These are phyloP conservation scores for Neurospora pannonica DNA, from an alignment of 495 filamentous ascomycete genomes.

Conservation along the genomic window DNA sequence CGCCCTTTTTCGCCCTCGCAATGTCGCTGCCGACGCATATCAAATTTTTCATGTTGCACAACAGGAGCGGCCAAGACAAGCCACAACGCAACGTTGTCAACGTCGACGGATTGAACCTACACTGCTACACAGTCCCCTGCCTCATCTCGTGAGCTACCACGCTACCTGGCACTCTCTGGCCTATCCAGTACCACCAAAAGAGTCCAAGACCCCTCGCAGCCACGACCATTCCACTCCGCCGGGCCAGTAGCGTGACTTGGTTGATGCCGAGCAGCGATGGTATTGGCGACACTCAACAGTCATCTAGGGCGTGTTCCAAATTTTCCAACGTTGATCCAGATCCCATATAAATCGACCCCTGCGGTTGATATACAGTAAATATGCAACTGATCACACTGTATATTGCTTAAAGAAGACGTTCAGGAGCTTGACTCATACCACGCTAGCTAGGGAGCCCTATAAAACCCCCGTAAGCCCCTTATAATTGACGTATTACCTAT, in stretches of 20 bases:
- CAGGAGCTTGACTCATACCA: too few relatives aligned
- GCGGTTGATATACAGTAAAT: too few relatives aligned
- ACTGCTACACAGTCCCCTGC: background rate
- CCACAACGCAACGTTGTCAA: background rate
- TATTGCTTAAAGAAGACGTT: too few relatives aligned
- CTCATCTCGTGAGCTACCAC: background rate
- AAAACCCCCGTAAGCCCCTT: too few relatives aligned
- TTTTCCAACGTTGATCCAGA: too few relatives aligned
- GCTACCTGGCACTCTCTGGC: background rate
- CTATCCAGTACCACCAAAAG: background rate
- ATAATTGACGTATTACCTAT: too few relatives aligned
- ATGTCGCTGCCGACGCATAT: background rate
- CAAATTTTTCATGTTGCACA: background rate
- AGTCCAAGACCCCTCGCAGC: background rate
- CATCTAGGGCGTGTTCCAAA: too few relatives aligned
- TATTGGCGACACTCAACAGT: background rate
- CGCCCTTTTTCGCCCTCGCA: background rate
- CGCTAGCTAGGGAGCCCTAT: too few relatives aligned
- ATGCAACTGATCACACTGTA: too few relatives aligned
- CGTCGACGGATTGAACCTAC: background rate
- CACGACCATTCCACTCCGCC: background rate
- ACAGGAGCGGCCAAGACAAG: background rate
- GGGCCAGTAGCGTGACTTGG: background rate
- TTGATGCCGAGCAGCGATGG: background rate
- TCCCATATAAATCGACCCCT: too few relatives aligned